Conservation (phyloP, 768 basidiomycete species). For the Mycena filopes region DNA sequence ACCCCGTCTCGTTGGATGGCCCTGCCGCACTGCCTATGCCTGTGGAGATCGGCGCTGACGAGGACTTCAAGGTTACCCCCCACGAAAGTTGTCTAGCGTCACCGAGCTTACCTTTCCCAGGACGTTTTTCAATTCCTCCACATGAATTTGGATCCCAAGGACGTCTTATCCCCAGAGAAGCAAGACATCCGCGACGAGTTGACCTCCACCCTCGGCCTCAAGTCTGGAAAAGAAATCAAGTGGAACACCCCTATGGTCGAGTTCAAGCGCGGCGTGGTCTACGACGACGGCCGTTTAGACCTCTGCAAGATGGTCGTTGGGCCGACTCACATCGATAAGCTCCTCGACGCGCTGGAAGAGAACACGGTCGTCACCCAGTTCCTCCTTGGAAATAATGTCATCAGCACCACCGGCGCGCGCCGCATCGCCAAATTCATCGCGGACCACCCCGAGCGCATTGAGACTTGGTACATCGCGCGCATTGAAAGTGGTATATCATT, state of each 20-base stretch:
- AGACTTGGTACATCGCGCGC: conserved; percentile 34
- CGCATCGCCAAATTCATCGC: conserved; percentile 29
- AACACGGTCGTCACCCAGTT: conserved; percentile 30
- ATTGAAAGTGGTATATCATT: too few relatives aligned
- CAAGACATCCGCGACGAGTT: conserved; percentile 20
- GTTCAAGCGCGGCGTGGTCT: conserved; percentile 34
- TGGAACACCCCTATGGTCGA: conserved; percentile 32
- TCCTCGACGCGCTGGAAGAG: conserved; percentile 29
- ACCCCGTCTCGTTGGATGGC: conserved; percentile 31
- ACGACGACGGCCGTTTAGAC: conserved; percentile 31
- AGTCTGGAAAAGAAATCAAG: conserved; percentile 22
- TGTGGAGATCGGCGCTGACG: conserved; percentile 27
- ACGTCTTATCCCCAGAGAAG: conserved; percentile 14
- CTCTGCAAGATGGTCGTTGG: conserved; percentile 36
- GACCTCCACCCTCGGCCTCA: conserved; percentile 16
- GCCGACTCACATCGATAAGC: conserved; percentile 31
- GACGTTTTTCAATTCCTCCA: conserved; percentile 30
- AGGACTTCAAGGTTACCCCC: conserved; percentile 20
- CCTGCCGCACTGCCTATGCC: conserved; percentile 28
- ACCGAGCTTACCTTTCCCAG: conserved; percentile 3
- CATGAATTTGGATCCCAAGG: conserved; percentile 28
- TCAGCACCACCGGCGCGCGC: conserved; percentile 30
- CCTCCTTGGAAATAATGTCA: conserved; percentile 34
- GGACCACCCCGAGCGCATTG: conserved; percentile 29
- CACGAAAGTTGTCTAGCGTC: background rate